Evolutionary conservation across 306 rosid genomes (phyloP).

Genomic region (Morella rubra): DNA sequence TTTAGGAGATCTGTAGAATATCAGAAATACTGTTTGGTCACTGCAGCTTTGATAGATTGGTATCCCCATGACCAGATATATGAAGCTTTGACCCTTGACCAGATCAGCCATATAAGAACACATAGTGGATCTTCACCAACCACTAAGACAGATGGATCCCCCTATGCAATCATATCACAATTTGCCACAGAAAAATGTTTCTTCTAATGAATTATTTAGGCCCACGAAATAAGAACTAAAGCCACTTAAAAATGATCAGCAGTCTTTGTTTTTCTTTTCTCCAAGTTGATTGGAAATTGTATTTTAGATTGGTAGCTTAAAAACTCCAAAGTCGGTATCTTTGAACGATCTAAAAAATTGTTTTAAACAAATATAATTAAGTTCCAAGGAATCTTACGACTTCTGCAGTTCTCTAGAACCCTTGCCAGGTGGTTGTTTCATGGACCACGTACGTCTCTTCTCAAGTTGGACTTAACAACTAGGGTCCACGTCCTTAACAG

Average conservation of each 20-base stretch:
- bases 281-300: conserved; percentile 28
- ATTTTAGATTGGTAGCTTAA: conserved; percentile 25
- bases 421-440: not conserved
- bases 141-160: not conserved
- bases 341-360: conserved; percentile 38
- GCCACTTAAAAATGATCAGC: not conserved
- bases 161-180: not conserved
- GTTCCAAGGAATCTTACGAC: conserved; percentile 37
- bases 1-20: not conserved
- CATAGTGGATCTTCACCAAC: not conserved
- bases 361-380: conserved; percentile 2
- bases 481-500: too few relatives aligned
- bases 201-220: not conserved
- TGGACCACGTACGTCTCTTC: not conserved
- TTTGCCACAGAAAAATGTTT: not conserved
- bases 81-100: not conserved
- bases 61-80: not conserved
- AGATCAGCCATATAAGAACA: not conserved
- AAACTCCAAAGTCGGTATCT: conserved; percentile 50
- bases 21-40: not conserved
- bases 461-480: not conserved
- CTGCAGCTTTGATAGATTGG: not conserved
- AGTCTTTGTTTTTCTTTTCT: not conserved
- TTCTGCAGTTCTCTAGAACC: conserved; percentile 1
- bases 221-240: conserved; percentile 5